Evolutionary conservation across 148 eudicot genomes (phyloP).

Genomic region (Heliamphora exappendiculata): DNA sequence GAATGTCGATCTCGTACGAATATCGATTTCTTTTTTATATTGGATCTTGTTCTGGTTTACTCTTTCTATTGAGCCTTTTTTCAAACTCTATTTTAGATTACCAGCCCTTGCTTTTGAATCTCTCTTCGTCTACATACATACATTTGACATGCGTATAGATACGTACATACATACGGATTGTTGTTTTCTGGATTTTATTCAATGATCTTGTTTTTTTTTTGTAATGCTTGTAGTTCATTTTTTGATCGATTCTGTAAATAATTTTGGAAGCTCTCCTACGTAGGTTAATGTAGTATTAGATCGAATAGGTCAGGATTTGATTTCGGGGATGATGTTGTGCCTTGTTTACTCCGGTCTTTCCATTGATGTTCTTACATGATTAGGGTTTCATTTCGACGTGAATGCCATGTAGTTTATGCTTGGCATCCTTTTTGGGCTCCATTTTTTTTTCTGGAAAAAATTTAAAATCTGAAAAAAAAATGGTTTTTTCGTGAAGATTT

Average conservation of each 20-base stretch:
- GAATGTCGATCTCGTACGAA: constrained; percentile 59
- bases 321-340: neutral
- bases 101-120: neutral
- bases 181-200: neutral
- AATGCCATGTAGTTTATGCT: too few species aligned
- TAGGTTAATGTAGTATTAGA: neutral
- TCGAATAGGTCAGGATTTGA: neutral
- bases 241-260: neutral
- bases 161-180: neutral
- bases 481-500: too few species aligned
- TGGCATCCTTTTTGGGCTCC: too few species aligned
- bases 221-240: neutral
- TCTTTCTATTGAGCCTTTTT: neutral
- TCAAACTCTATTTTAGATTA: neutral
- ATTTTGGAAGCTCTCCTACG: neutral
- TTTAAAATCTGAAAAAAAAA: too few species aligned
- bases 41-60: neutral
- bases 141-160: neutral
- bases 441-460: too few species aligned
- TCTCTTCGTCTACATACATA: too few species aligned
- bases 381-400: neutral
- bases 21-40: neutral
- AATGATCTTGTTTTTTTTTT: neutral
- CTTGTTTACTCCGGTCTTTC: neutral
- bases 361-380: neutral